Percentiles rank a stretch among this genome's conserved stretches.
phyloP scores from a whole-genome alignment of 495 filamentous ascomycete genomes.

The Penicillium macrosclerotiorum region DNA sequence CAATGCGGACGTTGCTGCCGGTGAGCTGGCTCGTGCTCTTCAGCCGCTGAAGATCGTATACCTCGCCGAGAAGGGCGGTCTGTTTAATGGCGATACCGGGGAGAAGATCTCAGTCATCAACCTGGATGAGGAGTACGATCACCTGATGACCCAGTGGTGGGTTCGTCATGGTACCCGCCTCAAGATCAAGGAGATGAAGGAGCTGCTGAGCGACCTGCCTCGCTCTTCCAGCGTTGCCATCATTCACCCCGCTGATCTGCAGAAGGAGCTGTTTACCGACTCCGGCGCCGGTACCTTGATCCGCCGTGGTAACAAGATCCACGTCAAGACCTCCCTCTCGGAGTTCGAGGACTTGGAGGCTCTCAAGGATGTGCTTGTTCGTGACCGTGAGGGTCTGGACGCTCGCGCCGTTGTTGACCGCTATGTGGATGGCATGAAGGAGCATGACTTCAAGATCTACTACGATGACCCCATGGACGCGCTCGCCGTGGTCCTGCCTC shows the following conservation, averaged over 20 bases:
- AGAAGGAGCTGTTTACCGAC: conserved; percentile 96
- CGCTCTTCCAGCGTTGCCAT: conserved; percentile 94
- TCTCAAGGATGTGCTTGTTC: conserved; percentile 78
- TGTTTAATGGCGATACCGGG: conserved; percentile 89
- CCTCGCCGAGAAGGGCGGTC: conserved; percentile 93
- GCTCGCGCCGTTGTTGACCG: conserved; percentile 80
- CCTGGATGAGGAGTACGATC: conserved; percentile 94
- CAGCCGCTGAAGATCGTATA: conserved; percentile 98
- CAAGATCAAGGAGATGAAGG: conserved; percentile 99
- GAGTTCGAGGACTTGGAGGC: conserved; percentile 76
- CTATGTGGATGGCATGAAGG: conserved; percentile 73
- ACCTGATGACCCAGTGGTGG: conserved; percentile 94
- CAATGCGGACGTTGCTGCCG: conserved; percentile 95
- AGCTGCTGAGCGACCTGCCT: conserved; percentile 81
- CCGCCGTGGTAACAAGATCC: conserved; percentile 86
- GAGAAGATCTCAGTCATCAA: conserved; percentile 98
- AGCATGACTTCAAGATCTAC: conserved; percentile 86
- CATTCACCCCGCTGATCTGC: conserved; percentile 90
- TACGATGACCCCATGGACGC: conserved; percentile 97
- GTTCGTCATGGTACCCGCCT: conserved; percentile 92
- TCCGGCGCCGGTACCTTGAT: conserved; percentile 95
- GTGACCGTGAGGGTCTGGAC: conserved; percentile 84
- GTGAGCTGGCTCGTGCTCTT: conserved; percentile 83
- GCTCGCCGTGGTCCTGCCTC: conserved; percentile 85
- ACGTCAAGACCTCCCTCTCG: conserved; percentile 67